Evolutionary conservation across 768 basidiomycete species (phyloP), one percentile per base, ranked within the genome.

Genomic region (Termitomyces sp.): DNA sequence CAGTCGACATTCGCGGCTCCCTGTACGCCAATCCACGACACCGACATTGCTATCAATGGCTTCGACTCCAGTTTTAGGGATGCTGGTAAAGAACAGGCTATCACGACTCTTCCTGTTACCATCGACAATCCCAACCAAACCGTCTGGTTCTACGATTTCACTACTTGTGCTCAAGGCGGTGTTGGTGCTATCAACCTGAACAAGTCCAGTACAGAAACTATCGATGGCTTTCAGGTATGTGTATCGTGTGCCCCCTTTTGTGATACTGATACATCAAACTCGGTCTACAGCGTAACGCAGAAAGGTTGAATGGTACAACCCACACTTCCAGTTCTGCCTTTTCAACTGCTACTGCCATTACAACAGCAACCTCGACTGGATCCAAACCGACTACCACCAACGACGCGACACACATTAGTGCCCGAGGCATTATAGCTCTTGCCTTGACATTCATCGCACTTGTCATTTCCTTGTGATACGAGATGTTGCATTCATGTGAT

Each of bases 131-230:
- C 80, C 60, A 77, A 75, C 59, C 65, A 62, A 11, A 81, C 86
- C 20, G 74, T 85, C 52, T 88, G 85, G 85, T 87, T 84, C 70
- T 88, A 73, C 69, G 86, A 88, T 73, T 68, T 65, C 61, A 79
- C 78, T 63, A 80, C 80, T 7, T 88, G 86, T 69, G 77, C 74
- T 3, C 62, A 76, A 55, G 86, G 85, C 55, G 86, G 84, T 37
- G 86, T 87, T 48, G 86, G 86, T 45, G 86, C 72, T 10, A 83
- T 88, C 66, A 87, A 88, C 66, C 65, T 77, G 60, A 84, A 86
- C 62, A 72, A 70, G 31, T 77, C 76, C 29, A 77, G 73, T 50
- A 74, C 74, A 31, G 69, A 80, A 69, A 78, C 79, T 15, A 62
- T 79, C 5, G 74, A 73, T 46, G 79, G 75, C 45, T 85, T 86